Evolutionary conservation across 192 early-diverging fungal species (phyloP).

Genomic region (Rhizoclosmatium sp.): DNA sequence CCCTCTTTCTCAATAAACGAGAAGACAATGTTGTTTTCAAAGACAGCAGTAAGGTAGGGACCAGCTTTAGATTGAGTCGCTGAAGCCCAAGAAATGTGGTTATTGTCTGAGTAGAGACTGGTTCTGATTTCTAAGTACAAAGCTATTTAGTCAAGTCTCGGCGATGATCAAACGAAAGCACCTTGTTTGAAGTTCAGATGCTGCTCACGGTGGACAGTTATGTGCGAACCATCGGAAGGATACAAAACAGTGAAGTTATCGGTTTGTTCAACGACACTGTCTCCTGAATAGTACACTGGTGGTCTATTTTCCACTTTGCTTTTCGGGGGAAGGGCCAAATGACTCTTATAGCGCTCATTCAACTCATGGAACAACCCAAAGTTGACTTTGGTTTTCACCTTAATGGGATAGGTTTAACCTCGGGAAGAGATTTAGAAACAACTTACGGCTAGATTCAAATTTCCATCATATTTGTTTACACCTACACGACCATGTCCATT

Average conservation of each 20-base stretch:
- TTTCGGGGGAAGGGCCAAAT: slow-evolving; percentile 3
- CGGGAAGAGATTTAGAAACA: neutral
- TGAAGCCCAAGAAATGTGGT: slow-evolving; percentile 14
- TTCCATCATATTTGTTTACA: slow-evolving; percentile 13
- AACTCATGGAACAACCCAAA: slow-evolving; percentile 56
- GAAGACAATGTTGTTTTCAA: slow-evolving; percentile 39
- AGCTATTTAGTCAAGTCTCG: too few species aligned
- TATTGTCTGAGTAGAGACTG: slow-evolving; percentile 14
- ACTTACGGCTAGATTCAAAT: slow-evolving; percentile 32
- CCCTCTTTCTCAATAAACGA: slow-evolving; percentile 21
- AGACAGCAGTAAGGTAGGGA: slow-evolving; percentile 28
- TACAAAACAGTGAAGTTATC: slow-evolving; percentile 40
- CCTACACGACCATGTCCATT: slow-evolving; percentile 44
- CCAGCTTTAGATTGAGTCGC: neutral
- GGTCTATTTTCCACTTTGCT: slow-evolving; percentile 11
- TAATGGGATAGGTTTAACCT: neutral
- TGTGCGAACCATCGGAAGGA: slow-evolving; percentile 29
- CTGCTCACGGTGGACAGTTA: slow-evolving; percentile 26
- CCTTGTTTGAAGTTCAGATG: slow-evolving; percentile 35
- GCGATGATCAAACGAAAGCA: neutral
- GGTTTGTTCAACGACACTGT: slow-evolving; percentile 40
- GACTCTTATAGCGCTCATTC: slow-evolving; percentile 24
- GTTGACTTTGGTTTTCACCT: slow-evolving; percentile 55
- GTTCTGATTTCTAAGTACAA: slow-evolving; percentile 17
- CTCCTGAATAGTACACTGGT: slow-evolving; percentile 43